Percentiles rank a stretch among this genome's conserved stretches.
Conservation (phyloP, 306 rosid species). For the Clitoria ternatea region DNA sequence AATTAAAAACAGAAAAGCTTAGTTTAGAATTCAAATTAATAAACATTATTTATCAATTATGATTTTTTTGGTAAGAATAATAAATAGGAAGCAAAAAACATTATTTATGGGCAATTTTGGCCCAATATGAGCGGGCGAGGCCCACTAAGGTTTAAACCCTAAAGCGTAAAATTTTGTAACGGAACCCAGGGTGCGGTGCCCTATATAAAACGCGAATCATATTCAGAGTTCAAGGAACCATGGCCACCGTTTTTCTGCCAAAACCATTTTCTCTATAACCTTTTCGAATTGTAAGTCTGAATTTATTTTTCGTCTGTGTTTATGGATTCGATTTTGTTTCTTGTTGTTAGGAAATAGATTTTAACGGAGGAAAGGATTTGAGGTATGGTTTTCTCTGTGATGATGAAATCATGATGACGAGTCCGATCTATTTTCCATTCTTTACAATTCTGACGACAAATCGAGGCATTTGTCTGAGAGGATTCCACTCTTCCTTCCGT, state of each 20-base stretch:
- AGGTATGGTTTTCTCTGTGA: constrained; percentile 54
- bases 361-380: background rate
- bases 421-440: constrained; percentile 78
- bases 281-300: background rate
- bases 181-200: background rate
- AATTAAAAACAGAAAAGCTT: too few species aligned
- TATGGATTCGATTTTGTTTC: background rate
- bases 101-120: background rate
- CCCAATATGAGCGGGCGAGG: background rate
- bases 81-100: too few species aligned
- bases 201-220: constrained; percentile 18
- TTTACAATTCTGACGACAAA: constrained; percentile 57
- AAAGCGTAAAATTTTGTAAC: constrained; percentile 24
- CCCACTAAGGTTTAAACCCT: background rate
- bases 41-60: too few species aligned
- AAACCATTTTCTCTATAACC: background rate
- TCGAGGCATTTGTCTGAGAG: constrained; percentile 98
- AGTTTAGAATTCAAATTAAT: too few species aligned
- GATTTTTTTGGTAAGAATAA: too few species aligned
- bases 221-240: background rate
- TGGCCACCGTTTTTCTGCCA: background rate
- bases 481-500: constrained; percentile 9
- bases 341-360: background rate
- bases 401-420: constrained; percentile 74
- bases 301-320: background rate